These are phyloP conservation scores for Backusella psychrophila DNA, from an alignment of 192 early-diverging fungal genomes.

Conservation along the genomic window DNA sequence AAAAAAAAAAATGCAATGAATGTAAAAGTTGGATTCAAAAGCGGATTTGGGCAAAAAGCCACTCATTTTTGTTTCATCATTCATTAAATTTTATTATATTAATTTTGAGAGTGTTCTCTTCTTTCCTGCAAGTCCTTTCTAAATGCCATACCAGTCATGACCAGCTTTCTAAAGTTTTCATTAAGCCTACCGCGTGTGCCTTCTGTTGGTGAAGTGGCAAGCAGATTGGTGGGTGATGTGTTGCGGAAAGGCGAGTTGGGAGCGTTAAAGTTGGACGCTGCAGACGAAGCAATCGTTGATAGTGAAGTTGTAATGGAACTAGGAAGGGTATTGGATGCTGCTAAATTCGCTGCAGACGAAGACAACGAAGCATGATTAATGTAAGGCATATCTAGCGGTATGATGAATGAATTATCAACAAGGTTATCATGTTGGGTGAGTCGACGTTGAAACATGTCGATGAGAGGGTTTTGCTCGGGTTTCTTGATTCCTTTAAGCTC, in stretches of 20 bases:
- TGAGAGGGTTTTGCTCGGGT: conserved; percentile 54
- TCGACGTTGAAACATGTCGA: conserved; percentile 52
- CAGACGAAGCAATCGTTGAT: conserved; percentile 20
- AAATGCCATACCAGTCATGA: conserved; percentile 42
- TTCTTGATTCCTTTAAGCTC: conserved; percentile 77
- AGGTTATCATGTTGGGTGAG: conserved; percentile 38
- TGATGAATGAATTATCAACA: conserved; percentile 41
- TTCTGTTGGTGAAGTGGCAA: neutral
- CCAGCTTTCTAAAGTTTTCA: conserved; percentile 41
- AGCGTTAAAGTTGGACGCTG: conserved; percentile 21
- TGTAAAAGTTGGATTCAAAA: neutral
- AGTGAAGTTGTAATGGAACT: conserved; percentile 24
- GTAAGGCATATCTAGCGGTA: conserved; percentile 25
- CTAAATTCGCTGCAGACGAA: neutral
- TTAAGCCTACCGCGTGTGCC: conserved; percentile 24
- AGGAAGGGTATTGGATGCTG: conserved; percentile 4
- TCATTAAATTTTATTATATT: neutral
- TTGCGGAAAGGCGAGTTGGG: neutral
- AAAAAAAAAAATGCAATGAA: neutral
- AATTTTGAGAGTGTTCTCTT: conserved; percentile 23
- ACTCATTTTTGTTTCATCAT: neutral
- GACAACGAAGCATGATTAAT: neutral
- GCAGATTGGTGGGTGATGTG: neutral
- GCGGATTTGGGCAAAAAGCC: neutral
- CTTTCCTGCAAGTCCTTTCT: conserved; percentile 36